A percentile compares a stretch with the other conserved stretches of the same genome.
Conservation (phyloP, 129 eudicot genomes). For the Kitagawia praeruptora region DNA sequence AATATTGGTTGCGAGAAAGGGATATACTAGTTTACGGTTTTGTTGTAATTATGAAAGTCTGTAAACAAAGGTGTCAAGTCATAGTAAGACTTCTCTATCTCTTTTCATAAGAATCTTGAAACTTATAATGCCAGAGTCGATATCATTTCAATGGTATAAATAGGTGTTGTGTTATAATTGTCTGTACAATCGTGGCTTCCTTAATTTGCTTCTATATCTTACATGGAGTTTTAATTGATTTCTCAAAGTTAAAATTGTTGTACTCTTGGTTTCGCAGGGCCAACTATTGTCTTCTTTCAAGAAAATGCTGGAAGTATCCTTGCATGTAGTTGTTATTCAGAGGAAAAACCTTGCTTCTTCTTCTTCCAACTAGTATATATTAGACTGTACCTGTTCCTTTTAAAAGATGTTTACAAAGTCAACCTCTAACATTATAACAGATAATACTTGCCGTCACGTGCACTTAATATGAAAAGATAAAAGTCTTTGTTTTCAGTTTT, state of each 20-base stretch:
- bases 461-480: not conserved
- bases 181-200: not conserved
- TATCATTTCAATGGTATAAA: not conserved
- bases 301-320: slow-evolving; percentile 99
- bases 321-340: not conserved
- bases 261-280: slow-evolving; percentile 54
- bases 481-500: not conserved
- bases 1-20: not conserved
- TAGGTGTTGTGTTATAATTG: not conserved
- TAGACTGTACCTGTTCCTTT: not conserved
- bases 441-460: not conserved
- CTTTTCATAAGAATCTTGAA: not conserved
- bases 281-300: slow-evolving; percentile 88
- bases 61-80: not conserved
- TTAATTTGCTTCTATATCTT: not conserved
- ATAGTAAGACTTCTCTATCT: not conserved
- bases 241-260: not conserved
- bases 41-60: not conserved
- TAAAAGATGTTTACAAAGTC: not conserved
- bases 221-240: not conserved
- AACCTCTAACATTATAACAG: not conserved
- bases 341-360: not conserved
- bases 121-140: not conserved
- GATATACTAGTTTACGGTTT: not conserved
- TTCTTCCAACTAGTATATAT: not conserved